These are phyloP conservation scores for Scytalidium sp. DNA, from an alignment of 2,329 filamentous ascomycete species.

Conservation along the genomic window DNA sequence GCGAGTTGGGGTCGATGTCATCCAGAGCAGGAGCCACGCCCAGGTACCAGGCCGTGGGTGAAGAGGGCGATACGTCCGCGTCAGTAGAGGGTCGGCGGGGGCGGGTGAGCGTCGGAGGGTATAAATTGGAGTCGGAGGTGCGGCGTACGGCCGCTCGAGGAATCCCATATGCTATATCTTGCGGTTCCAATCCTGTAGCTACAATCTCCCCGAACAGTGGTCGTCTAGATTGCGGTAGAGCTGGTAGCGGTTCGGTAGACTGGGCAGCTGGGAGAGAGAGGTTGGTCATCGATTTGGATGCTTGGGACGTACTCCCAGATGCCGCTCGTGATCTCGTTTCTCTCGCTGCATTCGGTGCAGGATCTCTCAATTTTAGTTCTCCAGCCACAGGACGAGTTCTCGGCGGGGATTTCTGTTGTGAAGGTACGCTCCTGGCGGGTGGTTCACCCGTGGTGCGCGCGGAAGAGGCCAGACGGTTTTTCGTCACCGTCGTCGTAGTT, in stretches of 20 bases:
- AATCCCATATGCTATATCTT: constrained; percentile 60
- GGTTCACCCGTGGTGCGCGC: constrained; percentile 22
- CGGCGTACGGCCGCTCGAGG: constrained; percentile 47
- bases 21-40: constrained; percentile 41
- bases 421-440: constrained; percentile 17
- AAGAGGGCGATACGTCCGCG: constrained; percentile 49
- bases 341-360: constrained; percentile 59
- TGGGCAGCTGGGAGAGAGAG: constrained; percentile 31
- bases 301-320: constrained; percentile 30
- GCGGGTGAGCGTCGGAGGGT: constrained; percentile 43
- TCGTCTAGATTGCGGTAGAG: constrained; percentile 34
- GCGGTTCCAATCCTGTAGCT: constrained; percentile 51
- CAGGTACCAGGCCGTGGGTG: constrained; percentile 65
- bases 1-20: constrained; percentile 24
- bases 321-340: constrained; percentile 48
- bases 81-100: constrained; percentile 55
- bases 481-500: constrained; percentile 18
- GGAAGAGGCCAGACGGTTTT: constrained; percentile 18
- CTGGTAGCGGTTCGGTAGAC: constrained; percentile 21
- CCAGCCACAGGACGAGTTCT: constrained; percentile 46
- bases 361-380: constrained; percentile 49
- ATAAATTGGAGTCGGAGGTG: constrained; percentile 70
- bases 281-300: constrained; percentile 43
- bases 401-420: constrained; percentile 29
- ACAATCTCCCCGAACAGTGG: constrained; percentile 75